These are phyloP conservation scores for Pueraria montana DNA, from an alignment of 306 rosid species.

Conservation along the genomic window DNA sequence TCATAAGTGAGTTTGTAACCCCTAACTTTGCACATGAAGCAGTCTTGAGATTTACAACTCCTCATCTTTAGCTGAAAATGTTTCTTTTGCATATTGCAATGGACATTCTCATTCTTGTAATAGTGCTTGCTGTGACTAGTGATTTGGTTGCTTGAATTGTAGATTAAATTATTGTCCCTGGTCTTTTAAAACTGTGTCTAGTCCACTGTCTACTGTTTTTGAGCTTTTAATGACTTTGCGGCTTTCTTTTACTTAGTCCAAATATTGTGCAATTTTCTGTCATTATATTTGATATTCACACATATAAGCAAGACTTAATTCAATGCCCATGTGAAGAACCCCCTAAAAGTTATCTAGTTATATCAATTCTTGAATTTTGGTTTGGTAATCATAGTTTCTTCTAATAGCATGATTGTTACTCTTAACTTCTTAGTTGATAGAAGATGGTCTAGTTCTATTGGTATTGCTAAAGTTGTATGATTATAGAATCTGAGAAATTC, in stretches of 20 bases:
- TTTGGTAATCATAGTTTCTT: neutral
- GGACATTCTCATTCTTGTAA: neutral
- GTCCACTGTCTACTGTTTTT: neutral
- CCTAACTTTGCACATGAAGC: neutral
- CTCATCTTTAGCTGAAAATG: neutral
- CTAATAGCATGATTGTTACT: neutral
- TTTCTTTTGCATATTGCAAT: neutral
- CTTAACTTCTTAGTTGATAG: neutral
- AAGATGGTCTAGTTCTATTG: neutral
- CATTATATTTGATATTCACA: neutral
- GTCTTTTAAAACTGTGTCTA: neutral
- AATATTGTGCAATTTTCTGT: neutral
- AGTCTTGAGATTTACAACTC: neutral
- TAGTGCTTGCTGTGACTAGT: neutral
- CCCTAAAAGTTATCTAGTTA: neutral
- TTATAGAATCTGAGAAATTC: neutral
- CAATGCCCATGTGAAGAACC: neutral
- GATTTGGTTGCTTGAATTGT: neutral
- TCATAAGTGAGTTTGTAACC: neutral
- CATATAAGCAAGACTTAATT: neutral
- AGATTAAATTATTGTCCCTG: neutral
- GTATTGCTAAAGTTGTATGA: neutral
- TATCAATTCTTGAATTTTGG: neutral
- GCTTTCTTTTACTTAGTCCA: neutral
- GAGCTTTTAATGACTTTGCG: neutral